Conservation (phyloP, 2,329 filamentous ascomycete genomes). For the Fusarium mundagurra region DNA sequence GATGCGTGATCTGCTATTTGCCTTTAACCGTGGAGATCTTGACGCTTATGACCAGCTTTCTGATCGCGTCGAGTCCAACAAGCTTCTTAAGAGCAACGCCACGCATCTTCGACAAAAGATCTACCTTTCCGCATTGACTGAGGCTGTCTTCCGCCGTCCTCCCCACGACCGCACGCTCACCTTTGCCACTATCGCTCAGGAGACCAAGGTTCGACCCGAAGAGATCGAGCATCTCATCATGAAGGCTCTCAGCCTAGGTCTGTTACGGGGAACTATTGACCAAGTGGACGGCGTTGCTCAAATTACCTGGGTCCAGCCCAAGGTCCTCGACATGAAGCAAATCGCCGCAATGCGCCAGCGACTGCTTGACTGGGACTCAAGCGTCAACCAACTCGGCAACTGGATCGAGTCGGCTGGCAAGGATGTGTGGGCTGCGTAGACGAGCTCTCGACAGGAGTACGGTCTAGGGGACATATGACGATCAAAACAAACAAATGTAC, state of each 20-base stretch:
- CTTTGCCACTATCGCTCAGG: slow-evolving; percentile 85
- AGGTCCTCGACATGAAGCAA: slow-evolving; percentile 95
- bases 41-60: slow-evolving; percentile 85
- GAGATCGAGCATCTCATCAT: slow-evolving; percentile 99
- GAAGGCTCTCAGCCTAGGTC: slow-evolving; percentile 95
- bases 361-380: slow-evolving; percentile 93
- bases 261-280: slow-evolving; percentile 92
- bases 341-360: slow-evolving; percentile 91
- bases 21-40: slow-evolving; percentile 96
- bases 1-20: slow-evolving; percentile 95
- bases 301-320: slow-evolving; percentile 99
- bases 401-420: slow-evolving; percentile 96
- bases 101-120: slow-evolving; percentile 96
- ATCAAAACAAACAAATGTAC: slow-evolving; percentile 40
- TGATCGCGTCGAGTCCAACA: slow-evolving; percentile 81
- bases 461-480: not conserved
- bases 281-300: slow-evolving; percentile 94
- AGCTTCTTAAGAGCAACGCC: slow-evolving; percentile 80
- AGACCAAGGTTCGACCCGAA: slow-evolving; percentile 89
- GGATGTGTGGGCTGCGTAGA: slow-evolving; percentile 91
- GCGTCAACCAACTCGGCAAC: slow-evolving; percentile 94
- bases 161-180: slow-evolving; percentile 96
- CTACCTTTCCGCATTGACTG: slow-evolving; percentile 93
- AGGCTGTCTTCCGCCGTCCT: slow-evolving; percentile 94
- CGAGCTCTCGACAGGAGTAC: not conserved